Evolutionary conservation across 1,139 yeast species (phyloP).

Genomic region (Chernovozyma sophiae-reginae): DNA sequence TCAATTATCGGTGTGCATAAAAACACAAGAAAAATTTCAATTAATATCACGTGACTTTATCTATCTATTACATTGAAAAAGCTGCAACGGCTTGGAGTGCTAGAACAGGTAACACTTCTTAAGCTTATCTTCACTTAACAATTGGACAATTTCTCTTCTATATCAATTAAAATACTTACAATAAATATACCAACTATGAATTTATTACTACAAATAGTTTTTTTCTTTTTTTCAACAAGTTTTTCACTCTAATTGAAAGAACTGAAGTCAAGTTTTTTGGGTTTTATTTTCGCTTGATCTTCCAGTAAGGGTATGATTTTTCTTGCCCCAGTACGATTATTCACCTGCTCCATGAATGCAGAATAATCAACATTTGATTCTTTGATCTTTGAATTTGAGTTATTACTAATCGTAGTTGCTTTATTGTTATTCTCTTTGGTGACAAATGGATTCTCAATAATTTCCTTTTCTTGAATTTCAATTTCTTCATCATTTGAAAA

Average conservation of each 20-base stretch:
- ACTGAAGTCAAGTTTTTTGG: slow-evolving; percentile 36
- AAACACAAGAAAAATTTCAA: too few species aligned
- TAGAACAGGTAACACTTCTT: too few species aligned
- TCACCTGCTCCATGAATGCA: slow-evolving; percentile 38
- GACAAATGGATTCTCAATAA: slow-evolving; percentile 19
- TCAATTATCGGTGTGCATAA: too few species aligned
- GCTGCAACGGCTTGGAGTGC: too few species aligned
- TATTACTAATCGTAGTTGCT: neutral
- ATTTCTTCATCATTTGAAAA: slow-evolving; percentile 30
- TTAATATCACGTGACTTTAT: too few species aligned
- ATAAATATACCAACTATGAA: too few species aligned
- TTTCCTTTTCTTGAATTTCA: neutral
- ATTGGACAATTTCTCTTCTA: too few species aligned
- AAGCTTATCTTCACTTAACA: too few species aligned
- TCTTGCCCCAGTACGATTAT: slow-evolving; percentile 37
- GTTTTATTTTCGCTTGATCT: slow-evolving; percentile 35
- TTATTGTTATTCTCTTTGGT: too few species aligned
- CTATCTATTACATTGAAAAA: too few species aligned
- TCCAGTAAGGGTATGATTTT: slow-evolving; percentile 30
- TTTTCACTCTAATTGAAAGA: slow-evolving; percentile 1
- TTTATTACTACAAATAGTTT: too few species aligned
- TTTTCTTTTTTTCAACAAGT: neutral
- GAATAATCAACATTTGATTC: slow-evolving; percentile 22
- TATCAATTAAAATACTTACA: too few species aligned
- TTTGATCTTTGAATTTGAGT: neutral